Conservation (phyloP, 2,329 filamentous ascomycete genomes). For the Fusarium concolor region DNA sequence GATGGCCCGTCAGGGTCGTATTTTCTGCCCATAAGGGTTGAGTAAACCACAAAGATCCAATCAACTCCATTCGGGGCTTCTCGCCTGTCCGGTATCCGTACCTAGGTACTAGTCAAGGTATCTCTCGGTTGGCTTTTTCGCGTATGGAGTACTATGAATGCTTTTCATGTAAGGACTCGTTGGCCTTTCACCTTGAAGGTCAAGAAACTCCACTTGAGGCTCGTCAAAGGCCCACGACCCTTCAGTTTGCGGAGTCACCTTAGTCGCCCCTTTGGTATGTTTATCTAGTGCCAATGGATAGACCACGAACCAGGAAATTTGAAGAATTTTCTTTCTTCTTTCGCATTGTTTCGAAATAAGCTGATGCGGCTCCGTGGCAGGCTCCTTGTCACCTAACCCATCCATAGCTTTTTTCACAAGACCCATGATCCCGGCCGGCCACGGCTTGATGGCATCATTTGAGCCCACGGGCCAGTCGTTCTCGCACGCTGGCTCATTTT, state of each 20-base stretch:
- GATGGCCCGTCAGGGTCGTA: constrained; percentile 2
- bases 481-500: constrained; percentile 34
- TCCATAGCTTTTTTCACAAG: constrained; percentile 3
- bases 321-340: constrained; percentile 11
- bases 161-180: constrained; percentile 24
- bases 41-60: not conserved
- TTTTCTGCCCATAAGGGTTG: constrained; percentile 10
- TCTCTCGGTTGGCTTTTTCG: constrained; percentile 9
- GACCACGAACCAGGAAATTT: constrained; percentile 4
- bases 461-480: constrained; percentile 47
- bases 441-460: constrained; percentile 42
- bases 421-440: constrained; percentile 36
- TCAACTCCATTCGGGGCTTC: constrained; percentile 14
- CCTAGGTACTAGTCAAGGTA: not conserved
- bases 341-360: constrained; percentile 9
- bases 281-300: not conserved
- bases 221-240: constrained; percentile 30
- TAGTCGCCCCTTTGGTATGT: not conserved
- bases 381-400: not conserved
- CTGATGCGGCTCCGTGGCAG: constrained; percentile 15
- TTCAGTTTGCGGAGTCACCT: constrained; percentile 22
- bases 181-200: constrained; percentile 19
- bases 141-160: not conserved
- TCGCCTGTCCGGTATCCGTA: constrained; percentile 3
- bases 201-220: constrained; percentile 40